A percentile compares a stretch with the other conserved stretches of the same genome.
These are phyloP conservation scores for Tolypocladium nubicola DNA, from an alignment of 2,329 filamentous ascomycete genomes.

Conservation along the genomic window DNA sequence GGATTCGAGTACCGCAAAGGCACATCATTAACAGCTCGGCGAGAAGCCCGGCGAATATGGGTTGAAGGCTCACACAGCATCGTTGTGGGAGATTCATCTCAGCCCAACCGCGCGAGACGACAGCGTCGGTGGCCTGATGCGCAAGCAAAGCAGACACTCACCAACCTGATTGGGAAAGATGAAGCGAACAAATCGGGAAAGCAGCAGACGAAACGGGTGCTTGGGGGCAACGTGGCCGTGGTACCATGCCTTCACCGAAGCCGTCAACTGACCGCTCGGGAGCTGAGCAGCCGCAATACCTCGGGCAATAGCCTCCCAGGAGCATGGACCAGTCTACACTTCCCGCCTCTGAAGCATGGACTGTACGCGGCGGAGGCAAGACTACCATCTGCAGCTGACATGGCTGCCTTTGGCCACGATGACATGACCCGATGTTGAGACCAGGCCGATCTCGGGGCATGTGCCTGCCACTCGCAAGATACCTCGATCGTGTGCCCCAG, in stretches of 20 bases:
- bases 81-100: neutral
- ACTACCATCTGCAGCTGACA: neutral
- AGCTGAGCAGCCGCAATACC: neutral
- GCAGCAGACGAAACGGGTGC: neutral
- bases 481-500: neutral
- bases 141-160: neutral
- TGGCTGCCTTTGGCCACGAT: neutral
- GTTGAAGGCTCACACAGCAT: neutral
- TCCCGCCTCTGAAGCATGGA: neutral
- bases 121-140: conserved; percentile 2
- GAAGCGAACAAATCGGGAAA: conserved; percentile 29
- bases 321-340: neutral
- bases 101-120: neutral
- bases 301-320: neutral
- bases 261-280: neutral
- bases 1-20: neutral
- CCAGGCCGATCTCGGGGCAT: neutral
- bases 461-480: neutral
- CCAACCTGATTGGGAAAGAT: conserved; percentile 16
- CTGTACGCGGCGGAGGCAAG: neutral
- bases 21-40: neutral
- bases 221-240: neutral
- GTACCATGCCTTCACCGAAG: neutral
- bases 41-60: neutral
- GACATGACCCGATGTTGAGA: neutral